Base-by-base conservation (phyloP, 2,329 filamentous ascomycete genomes). In the Septoria linicola region DNA sequence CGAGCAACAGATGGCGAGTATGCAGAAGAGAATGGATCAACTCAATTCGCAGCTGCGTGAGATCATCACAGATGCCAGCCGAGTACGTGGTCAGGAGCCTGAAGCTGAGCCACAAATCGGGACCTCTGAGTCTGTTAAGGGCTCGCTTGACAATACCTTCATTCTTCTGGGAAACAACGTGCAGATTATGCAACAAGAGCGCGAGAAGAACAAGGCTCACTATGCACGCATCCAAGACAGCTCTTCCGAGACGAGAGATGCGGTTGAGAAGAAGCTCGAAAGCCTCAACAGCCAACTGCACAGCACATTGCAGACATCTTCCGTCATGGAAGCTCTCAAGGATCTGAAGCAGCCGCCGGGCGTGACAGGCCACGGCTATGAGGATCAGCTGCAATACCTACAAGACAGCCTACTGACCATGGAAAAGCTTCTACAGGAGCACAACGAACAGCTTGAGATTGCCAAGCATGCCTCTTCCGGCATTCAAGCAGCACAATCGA, bases 371-470 rank as follows among this genome's bases (percentile, higher is more conserved):
- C 75, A 77, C 37, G 80, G 79, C 20, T 68, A 88, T 4, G 78
- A 86, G 40, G 80, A 82, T 20, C 89, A 93, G 60, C 72, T 90
- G 35, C 71, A 76, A 40, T 88, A 88, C 61, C 75, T 90, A 57
- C 80, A 87, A 57, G 74, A 81, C 21, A 80, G 79, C 2, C 68
- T 89, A 43, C 73, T 59, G 27, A 60, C 58, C 19, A 53, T 69
- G 17, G 66, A 68, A 36, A 55, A 62, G 20, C 43, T 68, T 14
- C 53, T 69, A 8, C 63, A 64, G 34, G 63, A 65, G 37, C 63
- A 66, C 40, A 57, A 59, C 25, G 55, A 61, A n/a, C 54, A 63
- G 13, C 47, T 68, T 35, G 57, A 64, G 17, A 53, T 53, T 23
- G 60, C 61, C 17, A 57, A 58, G 10, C 58, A 62, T 41, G 45